Evolutionary conservation across 495 filamentous ascomycete genomes (phyloP).

Genomic region (Penicillium crystallinum): DNA sequence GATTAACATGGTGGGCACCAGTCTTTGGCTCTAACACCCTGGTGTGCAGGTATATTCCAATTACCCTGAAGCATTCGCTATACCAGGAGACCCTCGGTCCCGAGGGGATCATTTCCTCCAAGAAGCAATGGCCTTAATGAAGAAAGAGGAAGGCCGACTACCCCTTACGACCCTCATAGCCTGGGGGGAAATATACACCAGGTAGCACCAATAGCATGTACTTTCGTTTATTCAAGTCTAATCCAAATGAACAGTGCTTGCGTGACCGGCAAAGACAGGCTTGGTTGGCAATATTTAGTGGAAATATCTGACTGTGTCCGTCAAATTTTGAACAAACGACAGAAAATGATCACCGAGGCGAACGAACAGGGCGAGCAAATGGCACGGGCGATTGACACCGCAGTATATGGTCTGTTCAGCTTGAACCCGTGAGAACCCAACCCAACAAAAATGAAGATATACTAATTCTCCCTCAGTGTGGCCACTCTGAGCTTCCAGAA

Average conservation of each 20-base stretch:
- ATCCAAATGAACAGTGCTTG: neutral
- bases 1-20: too few species aligned
- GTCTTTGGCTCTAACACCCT: too few species aligned
- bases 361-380: constrained; percentile 1
- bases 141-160: constrained; percentile 10
- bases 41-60: constrained; percentile 13
- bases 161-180: constrained; percentile 14
- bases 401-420: constrained; percentile 4
- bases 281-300: constrained; percentile 10
- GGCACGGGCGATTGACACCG: neutral
- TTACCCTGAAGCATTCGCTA: constrained; percentile 15
- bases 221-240: neutral
- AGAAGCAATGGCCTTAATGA: constrained; percentile 10
- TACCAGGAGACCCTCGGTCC: constrained; percentile 7
- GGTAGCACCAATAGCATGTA: neutral
- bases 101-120: constrained; percentile 17
- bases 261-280: constrained; percentile 17
- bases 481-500: constrained; percentile 9
- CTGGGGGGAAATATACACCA: constrained; percentile 5
- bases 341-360: neutral
- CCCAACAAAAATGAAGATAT: neutral
- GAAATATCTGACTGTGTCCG: constrained; percentile 3
- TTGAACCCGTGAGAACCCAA: neutral
- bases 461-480: neutral
- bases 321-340: neutral